Percentiles rank a stretch among this genome's conserved stretches.
phyloP scores from a whole-genome alignment of 352 stramenopile genomes.

The Phytophthora citrophthora region DNA sequence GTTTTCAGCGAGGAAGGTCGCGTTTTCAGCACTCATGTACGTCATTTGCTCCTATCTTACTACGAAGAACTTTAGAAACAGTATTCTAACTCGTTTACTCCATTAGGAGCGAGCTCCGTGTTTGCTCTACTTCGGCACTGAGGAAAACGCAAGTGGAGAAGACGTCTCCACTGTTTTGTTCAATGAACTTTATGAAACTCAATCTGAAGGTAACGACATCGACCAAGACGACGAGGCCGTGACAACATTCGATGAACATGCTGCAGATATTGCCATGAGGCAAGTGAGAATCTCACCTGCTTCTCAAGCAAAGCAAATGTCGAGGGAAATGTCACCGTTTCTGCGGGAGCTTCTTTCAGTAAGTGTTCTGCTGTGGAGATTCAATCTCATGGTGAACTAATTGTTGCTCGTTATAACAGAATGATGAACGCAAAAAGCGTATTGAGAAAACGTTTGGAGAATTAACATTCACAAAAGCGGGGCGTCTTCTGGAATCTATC shows the following conservation, averaged over 20 bases:
- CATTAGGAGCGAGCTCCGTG: constrained; percentile 75
- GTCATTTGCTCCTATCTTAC: constrained; percentile 1
- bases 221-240: constrained; percentile 22
- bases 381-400: not conserved
- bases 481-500: constrained; percentile 44
- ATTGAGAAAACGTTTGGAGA: constrained; percentile 79
- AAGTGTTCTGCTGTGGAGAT: not conserved
- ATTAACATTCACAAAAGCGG: constrained; percentile 52
- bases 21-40: constrained; percentile 83
- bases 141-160: constrained; percentile 46
- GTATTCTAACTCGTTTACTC: not conserved
- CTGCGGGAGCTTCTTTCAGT: constrained; percentile 36
- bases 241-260: constrained; percentile 30
- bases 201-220: constrained; percentile 10
- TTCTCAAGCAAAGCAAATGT: constrained; percentile 10
- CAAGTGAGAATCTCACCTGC: constrained; percentile 9
- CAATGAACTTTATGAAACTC: constrained; percentile 62
- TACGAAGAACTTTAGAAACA: not conserved
- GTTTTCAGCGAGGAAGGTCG: constrained; percentile 70
- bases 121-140: constrained; percentile 74
- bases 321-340: constrained; percentile 28
- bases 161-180: constrained; percentile 78
- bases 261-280: constrained; percentile 17
- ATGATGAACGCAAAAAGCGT: constrained; percentile 50
- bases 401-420: constrained; percentile 3